Evolutionary conservation across 192 early-diverging fungal species (phyloP).

Genomic region (Spinellus fusiger): DNA sequence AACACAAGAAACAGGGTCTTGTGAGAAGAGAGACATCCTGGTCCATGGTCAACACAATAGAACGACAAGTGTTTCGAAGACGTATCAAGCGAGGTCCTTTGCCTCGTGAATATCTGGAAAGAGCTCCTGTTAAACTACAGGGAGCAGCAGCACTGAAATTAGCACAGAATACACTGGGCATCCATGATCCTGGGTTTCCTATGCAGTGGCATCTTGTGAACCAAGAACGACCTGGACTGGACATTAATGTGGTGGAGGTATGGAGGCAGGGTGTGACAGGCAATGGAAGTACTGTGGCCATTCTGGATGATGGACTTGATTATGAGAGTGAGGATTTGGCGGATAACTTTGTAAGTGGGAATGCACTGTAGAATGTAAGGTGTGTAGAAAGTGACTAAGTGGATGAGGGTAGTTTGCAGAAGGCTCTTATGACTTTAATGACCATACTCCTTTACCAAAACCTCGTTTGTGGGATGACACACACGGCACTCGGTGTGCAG

Average conservation of each 20-base stretch:
- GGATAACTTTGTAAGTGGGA: slow-evolving; percentile 58
- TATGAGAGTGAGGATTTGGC: slow-evolving; percentile 64
- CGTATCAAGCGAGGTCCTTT: slow-evolving; percentile 12
- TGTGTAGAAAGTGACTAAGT: no score
- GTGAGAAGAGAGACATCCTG: not conserved
- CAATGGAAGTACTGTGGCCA: slow-evolving; percentile 61
- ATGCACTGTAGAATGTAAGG: no score
- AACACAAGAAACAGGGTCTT: not conserved
- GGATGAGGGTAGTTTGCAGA: slow-evolving; percentile 45
- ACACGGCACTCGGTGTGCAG: slow-evolving; percentile 86
- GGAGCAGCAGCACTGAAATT: not conserved
- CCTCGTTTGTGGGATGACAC: slow-evolving; percentile 63
- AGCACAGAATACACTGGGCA: slow-evolving; percentile 24
- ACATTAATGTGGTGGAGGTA: slow-evolving; percentile 80
- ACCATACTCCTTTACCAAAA: slow-evolving; percentile 56
- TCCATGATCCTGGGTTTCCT: slow-evolving; percentile 62
- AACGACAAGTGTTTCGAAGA: slow-evolving; percentile 10
- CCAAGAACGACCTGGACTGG: slow-evolving; percentile 43
- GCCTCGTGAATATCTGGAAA: not conserved
- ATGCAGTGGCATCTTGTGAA: slow-evolving; percentile 77
- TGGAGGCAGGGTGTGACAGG: slow-evolving; percentile 78
- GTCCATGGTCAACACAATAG: slow-evolving; percentile 11
- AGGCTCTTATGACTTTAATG: slow-evolving; percentile 87
- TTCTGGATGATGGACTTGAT: slow-evolving; percentile 86
- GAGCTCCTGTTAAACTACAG: slow-evolving; percentile 3